These are phyloP conservation scores for Capsicum rhomboideum DNA, from an alignment of 257 asterid species.

Conservation along the genomic window DNA sequence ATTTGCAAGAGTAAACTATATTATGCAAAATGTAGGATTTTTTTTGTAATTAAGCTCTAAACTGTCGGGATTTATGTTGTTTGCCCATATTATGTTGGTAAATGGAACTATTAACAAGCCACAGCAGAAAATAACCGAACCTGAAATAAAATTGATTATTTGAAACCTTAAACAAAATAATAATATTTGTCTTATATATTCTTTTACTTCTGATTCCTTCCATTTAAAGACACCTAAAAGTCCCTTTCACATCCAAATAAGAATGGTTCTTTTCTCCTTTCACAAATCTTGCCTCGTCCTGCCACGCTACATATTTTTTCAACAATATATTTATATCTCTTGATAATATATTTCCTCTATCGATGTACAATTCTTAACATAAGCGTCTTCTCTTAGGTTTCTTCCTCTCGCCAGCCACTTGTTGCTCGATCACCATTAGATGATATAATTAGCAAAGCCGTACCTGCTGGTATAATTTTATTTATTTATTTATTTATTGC, in stretches of 20 bases:
- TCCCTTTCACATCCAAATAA: background rate
- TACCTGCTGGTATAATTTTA: background rate
- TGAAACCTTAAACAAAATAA: background rate
- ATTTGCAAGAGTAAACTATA: too few species aligned
- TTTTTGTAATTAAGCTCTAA: too few species aligned
- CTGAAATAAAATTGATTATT: background rate
- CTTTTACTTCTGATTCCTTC: background rate
- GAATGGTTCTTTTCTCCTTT: background rate
- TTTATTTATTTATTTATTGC: too few species aligned
- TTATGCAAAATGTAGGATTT: too few species aligned
- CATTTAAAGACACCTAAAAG: background rate
- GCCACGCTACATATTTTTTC: background rate
- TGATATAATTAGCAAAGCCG: background rate
- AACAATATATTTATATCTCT: background rate
- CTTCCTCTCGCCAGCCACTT: background rate
- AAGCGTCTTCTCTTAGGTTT: background rate
- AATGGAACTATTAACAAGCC: background rate
- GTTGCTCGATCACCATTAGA: background rate
- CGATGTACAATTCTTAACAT: background rate
- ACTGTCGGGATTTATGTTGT: too few species aligned
- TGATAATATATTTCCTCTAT: background rate
- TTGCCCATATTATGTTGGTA: too few species aligned
- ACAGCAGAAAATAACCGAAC: background rate
- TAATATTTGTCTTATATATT: background rate
- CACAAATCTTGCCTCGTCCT: background rate